Base-by-base conservation (phyloP, 2,329 filamentous ascomycete species). In the Stachybotrys elegans region DNA sequence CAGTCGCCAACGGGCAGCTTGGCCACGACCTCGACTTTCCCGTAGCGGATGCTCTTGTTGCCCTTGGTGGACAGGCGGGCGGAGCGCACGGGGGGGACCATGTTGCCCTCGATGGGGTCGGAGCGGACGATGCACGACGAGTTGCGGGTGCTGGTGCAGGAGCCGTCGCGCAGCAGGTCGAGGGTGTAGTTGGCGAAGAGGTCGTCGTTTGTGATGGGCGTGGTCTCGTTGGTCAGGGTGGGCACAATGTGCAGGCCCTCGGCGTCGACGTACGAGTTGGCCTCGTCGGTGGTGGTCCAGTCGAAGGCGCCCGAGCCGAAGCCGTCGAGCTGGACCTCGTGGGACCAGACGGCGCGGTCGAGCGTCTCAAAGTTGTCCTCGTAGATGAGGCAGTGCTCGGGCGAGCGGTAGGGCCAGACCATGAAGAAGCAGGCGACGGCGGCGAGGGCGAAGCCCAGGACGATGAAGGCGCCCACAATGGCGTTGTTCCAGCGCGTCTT, bases 191-290 rank as follows among this genome's bases (percentile, higher is more conserved):
- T 62, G 44, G 67, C 56, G 36, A 57, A 57, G 11, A 72, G 56
- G 23, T 70, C 57, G 31, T 62, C 61, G 13, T 53, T 52, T 3
- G 64, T 68, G 43, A 72, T 68, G 40, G 50, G 42, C 0, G 66
- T 69, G 1, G 59, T 62, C 41, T 67, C 58, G 22, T 63, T 65
- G 13, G 73, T 76, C 16, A 78, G 57, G 0, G 75, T 78, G 7
- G 74, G 75, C n/a, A 75, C 68, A 41, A 79, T 77, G 56, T 76
- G 73, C 32, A 78, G 63, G n/a, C 73, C 73, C 21, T 69, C 58
- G 0, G 51, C 57, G 51, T 76, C 70, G 27, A 70, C 61, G 54
- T 70, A 78, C 13, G 68, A 60, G 56, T 79, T 79, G 42, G 55
- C 57, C 1, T 59, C 48, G 48, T 75, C 72, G 4, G 57, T 62